Base-by-base conservation (phyloP, 1,139 yeast genomes). In the Zhuliangozyma parablackwelliae region DNA sequence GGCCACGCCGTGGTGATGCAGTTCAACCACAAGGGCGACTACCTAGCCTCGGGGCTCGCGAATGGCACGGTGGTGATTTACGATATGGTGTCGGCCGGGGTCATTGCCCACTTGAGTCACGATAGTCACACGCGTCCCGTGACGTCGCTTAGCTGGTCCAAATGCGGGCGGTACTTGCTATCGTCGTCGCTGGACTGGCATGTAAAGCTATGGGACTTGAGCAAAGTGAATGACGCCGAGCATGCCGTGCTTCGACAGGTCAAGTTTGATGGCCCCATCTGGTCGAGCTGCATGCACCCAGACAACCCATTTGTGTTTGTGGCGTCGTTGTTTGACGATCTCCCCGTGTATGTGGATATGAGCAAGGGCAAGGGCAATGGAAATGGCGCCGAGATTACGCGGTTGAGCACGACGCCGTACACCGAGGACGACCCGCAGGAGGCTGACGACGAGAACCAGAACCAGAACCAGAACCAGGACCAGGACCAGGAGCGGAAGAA, bases 171-270 rank as follows among this genome's bases (percentile, higher is more conserved):
- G 24, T 87, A 75, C 47, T 51, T 90, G 6, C 63, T 90, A 8
- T 73, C 87, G 2, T 69, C 90, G n/a, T 78, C 94, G 0, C 78
- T 90, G 48, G 97, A 92, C 55, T 89, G 96, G 95, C 72, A 72
- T 39, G 75, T 84, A 35, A 78, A 84, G 38, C 56, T 89, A 30
- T 89, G 97, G 97, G 96, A 88, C 59, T 61, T 90, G 45, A 49
- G 60, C 27, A 53, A 60, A 34, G 62, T 57, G 33, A 64, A 64
- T 40, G 39, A 23, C 46, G 30, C 31, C 3, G 33, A 32, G 7
- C 13, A 28, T 8, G 41, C 49, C 36, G 67, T 75, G 20, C 56
- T 69, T 12, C 60, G 75, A 42, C 63, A 63, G 10, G 64, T 75
- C 33, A 65, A 68, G 39, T 80, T 85, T 46, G 84, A 80, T 39